Evolutionary conservation across 2,329 filamentous ascomycete genomes (phyloP), one percentile per base, ranked within the genome.

Genomic region (Fusarium austroafricanum): DNA sequence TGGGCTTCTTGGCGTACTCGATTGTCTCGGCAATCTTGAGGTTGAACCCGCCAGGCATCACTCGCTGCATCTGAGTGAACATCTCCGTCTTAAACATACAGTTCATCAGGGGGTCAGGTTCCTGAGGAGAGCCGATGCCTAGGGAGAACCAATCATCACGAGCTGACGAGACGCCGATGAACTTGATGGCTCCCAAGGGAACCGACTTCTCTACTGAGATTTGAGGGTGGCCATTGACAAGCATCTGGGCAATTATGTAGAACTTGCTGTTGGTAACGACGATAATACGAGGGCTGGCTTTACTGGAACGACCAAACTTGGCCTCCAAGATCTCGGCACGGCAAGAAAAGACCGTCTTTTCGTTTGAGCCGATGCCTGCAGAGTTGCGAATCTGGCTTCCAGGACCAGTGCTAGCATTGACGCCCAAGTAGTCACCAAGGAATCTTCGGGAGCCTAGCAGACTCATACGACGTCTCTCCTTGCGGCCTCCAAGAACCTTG

Each of bases 61-160:
- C 89, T 50, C 88, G 89, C 76, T 90, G 89, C 82, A 99, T 89
- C 67, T 97, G 94, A 1, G 95, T 96, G 76, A 98, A 97, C 79
- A 99, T 90, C 76, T 99, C 96, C 0, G 96, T 99, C 83, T 99
- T 99, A 79, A 99, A 89, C 20, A 97, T 83, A 76, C 96, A 99
- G 80, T 90, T 97, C 74, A 99, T 80, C 21, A 99, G 84, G n/a
- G 96, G 94, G 78, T 99, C 96, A 0, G 96, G 86, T 77, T 98
- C 95, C 76, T 97, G 93, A 10, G 90, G 90, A 31, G 94, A 94
- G n/a, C 92, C 93, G 43, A 96, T 86, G 5, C 94, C 93, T 35
- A 99, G 84, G 2, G 95, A 93, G 79, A 99, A 97, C 96, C 96
- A 99, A 79, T 99, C 96, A 73, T 99, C 96, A 68, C 92, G 93